phyloP scores from a whole-genome alignment of 2,329 filamentous ascomycete species.

The Hymenoscyphus infarciens region DNA sequence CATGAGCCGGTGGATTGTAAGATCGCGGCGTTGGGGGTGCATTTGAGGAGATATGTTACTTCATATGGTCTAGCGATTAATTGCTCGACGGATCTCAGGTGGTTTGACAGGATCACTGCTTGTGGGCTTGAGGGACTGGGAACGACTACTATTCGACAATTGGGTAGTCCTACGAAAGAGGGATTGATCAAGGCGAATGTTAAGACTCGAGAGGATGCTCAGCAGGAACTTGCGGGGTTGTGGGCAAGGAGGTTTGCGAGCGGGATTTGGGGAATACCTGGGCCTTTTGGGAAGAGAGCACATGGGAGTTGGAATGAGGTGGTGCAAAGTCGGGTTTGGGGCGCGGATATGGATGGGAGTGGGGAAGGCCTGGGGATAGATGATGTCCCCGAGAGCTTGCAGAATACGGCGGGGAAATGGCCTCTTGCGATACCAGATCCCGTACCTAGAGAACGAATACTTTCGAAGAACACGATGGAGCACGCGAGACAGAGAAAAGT shows the following conservation, averaged over 20 bases:
- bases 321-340: neutral
- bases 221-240: neutral
- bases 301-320: neutral
- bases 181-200: neutral
- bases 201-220: neutral
- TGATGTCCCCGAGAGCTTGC: neutral
- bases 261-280: neutral
- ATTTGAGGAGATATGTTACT: conserved; percentile 77
- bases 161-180: neutral
- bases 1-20: conserved; percentile 48
- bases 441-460: neutral
- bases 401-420: neutral
- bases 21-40: conserved; percentile 89
- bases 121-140: conserved; percentile 80
- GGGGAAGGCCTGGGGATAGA: neutral
- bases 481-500: neutral
- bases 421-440: neutral
- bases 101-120: conserved; percentile 75
- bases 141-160: conserved; percentile 63
- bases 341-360: neutral
- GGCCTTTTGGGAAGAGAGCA: neutral
- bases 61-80: conserved; percentile 83
- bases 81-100: conserved; percentile 60
- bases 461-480: neutral
- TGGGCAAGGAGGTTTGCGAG: neutral